Evolutionary conservation across 306 rosid genomes (phyloP).

Genomic region (Rubus parviflorus): DNA sequence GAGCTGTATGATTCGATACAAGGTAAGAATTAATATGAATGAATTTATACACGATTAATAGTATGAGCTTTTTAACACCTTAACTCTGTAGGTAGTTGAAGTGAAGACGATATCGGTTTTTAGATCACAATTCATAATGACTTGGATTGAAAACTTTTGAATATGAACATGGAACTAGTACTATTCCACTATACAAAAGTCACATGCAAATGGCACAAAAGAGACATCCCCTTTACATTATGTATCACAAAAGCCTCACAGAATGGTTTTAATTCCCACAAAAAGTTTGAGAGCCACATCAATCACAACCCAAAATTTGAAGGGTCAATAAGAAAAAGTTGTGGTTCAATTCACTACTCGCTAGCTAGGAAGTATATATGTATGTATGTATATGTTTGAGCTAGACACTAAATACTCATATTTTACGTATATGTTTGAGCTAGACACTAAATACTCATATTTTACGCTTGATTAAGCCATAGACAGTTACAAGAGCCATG

Average conservation of each 20-base stretch:
- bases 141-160: too few relatives aligned
- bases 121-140: too few relatives aligned
- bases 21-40: too few relatives aligned
- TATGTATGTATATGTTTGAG: not conserved
- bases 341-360: not conserved
- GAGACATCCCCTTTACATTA: not conserved
- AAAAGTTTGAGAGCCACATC: not conserved
- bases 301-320: not conserved
- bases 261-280: not conserved
- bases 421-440: not conserved
- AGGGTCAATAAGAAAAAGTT: not conserved
- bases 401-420: not conserved
- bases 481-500: constrained; percentile 48
- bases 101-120: too few relatives aligned
- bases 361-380: not conserved
- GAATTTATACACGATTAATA: too few relatives aligned
- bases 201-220: not conserved
- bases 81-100: too few relatives aligned
- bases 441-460: constrained; percentile 9
- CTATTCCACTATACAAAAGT: not conserved
- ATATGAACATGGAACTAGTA: too few relatives aligned
- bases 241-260: not conserved
- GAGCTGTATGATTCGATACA: too few relatives aligned
- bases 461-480: constrained; percentile 30
- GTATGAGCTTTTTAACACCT: too few relatives aligned